Evolutionary conservation across 306 rosid genomes (phyloP).

Genomic region (Purshia tridentata): DNA sequence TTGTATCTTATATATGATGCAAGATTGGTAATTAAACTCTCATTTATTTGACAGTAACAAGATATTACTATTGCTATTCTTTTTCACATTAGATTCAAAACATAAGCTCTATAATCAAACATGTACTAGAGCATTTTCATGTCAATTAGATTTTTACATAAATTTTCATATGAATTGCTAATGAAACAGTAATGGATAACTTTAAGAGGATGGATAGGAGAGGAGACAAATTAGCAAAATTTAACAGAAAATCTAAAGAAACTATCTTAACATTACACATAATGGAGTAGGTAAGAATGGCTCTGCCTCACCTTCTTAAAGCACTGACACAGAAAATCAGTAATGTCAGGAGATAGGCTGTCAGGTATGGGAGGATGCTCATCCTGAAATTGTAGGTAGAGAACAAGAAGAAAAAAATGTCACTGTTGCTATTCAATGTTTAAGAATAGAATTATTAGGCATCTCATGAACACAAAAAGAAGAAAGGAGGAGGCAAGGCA

Average conservation of each 20-base stretch:
- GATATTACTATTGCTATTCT: no score
- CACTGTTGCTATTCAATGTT: constrained; percentile 1
- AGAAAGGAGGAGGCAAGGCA: background rate
- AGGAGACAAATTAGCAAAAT: constrained; percentile 16
- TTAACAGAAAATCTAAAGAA: constrained; percentile 1
- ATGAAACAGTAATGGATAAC: background rate
- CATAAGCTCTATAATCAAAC: no score
- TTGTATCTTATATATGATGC: background rate
- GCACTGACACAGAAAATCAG: constrained; percentile 96
- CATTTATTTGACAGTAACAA: no score
- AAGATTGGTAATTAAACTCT: no score
- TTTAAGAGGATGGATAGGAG: background rate
- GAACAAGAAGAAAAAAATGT: background rate
- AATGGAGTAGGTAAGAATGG: constrained; percentile 15
- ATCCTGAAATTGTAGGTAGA: constrained; percentile 52
- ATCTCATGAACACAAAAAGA: constrained; percentile 11
- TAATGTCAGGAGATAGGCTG: constrained; percentile 83
- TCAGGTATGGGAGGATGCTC: constrained; percentile 97
- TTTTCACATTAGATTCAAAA: no score
- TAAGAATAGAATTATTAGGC: constrained; percentile 12
- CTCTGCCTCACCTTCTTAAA: constrained; percentile 80
- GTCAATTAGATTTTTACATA: no score
- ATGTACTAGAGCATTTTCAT: no score
- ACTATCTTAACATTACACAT: constrained; percentile 10
- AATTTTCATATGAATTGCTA: no score